Percentiles rank a stretch among this genome's conserved stretches.
Evolutionary conservation across 225 moss, liverwort and hornwort genomes (phyloP).

Genomic region (Lunularia cruciata): DNA sequence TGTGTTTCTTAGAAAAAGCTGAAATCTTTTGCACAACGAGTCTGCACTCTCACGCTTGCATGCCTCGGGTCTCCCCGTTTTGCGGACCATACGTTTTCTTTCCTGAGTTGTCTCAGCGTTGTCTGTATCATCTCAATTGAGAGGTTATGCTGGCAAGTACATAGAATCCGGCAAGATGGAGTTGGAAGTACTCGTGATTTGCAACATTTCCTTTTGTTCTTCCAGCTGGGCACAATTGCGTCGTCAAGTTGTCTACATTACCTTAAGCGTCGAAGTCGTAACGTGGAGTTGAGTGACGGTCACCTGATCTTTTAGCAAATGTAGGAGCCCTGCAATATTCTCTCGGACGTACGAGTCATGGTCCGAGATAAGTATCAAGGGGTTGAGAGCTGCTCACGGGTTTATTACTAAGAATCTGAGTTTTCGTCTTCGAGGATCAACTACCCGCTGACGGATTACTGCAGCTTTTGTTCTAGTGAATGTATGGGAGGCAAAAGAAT

Average conservation of each 20-base stretch:
- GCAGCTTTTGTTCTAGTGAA: background rate
- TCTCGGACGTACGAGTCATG: no score
- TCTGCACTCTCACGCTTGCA: background rate
- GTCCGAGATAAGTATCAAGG: no score
- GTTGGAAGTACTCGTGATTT: background rate
- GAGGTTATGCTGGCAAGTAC: no score
- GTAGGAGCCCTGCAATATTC: background rate
- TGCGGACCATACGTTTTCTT: background rate
- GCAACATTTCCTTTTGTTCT: no score
- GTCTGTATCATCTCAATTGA: background rate
- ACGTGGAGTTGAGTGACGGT: background rate
- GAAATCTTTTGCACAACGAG: background rate
- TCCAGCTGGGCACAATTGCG: no score
- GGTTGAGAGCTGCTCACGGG: no score
- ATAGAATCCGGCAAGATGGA: background rate
- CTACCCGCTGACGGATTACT: background rate
- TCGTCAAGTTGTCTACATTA: no score
- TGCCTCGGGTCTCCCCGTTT: background rate
- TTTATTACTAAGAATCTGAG: no score
- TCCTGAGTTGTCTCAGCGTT: no score
- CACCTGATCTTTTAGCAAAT: background rate
- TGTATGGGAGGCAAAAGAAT: background rate
- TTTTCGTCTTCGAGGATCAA: background rate
- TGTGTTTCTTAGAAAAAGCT: constrained; percentile 12
- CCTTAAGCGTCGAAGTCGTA: no score